These are phyloP conservation scores for Bacterosira constricta DNA, from an alignment of 108 stramenopile genomes.

Conservation along the genomic window DNA sequence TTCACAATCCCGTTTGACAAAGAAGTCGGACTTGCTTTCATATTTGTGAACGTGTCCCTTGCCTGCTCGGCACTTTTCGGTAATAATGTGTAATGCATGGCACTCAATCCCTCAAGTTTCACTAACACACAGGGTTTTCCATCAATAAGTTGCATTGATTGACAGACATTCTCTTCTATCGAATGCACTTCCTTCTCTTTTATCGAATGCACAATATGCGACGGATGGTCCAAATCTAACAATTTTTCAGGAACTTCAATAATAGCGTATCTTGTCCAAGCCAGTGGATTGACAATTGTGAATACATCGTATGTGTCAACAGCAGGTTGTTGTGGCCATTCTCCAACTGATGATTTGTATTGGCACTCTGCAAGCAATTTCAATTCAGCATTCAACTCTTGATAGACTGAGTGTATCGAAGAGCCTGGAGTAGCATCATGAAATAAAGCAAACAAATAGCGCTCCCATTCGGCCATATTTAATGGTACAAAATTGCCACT, in stretches of 20 bases:
- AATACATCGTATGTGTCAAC: not conserved
- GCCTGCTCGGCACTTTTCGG: not conserved
- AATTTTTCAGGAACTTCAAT: not conserved
- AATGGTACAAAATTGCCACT: constrained; percentile 1
- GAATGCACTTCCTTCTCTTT: too few relatives aligned
- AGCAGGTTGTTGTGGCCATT: constrained; percentile 2
- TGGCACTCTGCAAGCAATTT: constrained; percentile 2
- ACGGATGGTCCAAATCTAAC: not conserved
- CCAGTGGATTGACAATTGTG: constrained; percentile 10
- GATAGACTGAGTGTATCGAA: constrained; percentile 5
- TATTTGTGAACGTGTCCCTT: not conserved
- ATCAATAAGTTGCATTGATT: not conserved
- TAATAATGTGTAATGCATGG: not conserved
- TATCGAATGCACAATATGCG: not conserved
- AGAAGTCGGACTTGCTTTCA: not conserved
- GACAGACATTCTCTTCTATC: not conserved
- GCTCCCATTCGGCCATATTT: not conserved
- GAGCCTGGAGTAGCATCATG: constrained; percentile 12
- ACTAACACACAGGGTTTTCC: not conserved
- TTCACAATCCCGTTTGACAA: constrained; percentile 4
- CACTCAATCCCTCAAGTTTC: constrained; percentile 1
- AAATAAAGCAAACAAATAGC: constrained; percentile 4
- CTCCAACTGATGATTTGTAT: not conserved
- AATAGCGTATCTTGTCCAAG: not conserved
- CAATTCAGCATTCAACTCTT: constrained; percentile 5